Conservation (phyloP, 192 early-diverging fungal species). For the Lobosporangium transversale region DNA sequence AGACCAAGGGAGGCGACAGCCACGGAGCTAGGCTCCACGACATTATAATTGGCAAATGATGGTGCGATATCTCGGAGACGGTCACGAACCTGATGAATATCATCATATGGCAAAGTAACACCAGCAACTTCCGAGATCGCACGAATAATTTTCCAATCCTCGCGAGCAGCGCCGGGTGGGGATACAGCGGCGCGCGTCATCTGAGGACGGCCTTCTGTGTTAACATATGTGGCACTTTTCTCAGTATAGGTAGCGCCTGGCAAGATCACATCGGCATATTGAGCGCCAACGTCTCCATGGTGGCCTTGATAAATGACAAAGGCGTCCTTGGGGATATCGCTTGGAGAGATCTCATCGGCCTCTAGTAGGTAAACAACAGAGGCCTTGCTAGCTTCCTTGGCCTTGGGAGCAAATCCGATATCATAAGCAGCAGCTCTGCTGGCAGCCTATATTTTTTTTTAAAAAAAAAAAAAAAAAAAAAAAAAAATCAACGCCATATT, state of each 20-base stretch:
- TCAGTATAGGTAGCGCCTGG: conserved; percentile 97
- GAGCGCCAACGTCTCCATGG: conserved; percentile 96
- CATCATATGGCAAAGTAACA: conserved; percentile 89
- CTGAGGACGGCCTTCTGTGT: conserved; percentile 97
- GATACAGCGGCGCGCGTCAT: conserved; percentile 92
- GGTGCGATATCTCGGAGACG: conserved; percentile 92
- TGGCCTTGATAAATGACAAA: conserved; percentile 99
- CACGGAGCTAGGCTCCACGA: conserved; percentile 66
- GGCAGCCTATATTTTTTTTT: conserved; percentile 68
- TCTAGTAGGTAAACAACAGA: conserved; percentile 93
- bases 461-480: conserved; percentile 1
- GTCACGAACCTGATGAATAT: conserved; percentile 80
- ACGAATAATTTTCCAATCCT: conserved; percentile 99
- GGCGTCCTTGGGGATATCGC: conserved; percentile 84
- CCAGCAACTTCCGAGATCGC: conserved; percentile 94
- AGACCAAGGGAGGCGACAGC: conserved; percentile 69
- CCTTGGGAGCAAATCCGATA: conserved; percentile 82
- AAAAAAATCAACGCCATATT: too few species aligned
- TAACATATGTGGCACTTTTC: conserved; percentile 94
- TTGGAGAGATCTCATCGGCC: conserved; percentile 85
- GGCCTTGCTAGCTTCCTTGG: conserved; percentile 50
- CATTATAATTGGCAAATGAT: conserved; percentile 78
- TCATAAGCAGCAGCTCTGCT: conserved; percentile 90
- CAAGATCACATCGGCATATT: conserved; percentile 94
- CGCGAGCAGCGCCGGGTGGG: conserved; percentile 89